A percentile compares a stretch with the other conserved stretches of the same genome.
Conservation (phyloP, 2,329 filamentous ascomycete genomes). For the Fusarium sacchari region DNA sequence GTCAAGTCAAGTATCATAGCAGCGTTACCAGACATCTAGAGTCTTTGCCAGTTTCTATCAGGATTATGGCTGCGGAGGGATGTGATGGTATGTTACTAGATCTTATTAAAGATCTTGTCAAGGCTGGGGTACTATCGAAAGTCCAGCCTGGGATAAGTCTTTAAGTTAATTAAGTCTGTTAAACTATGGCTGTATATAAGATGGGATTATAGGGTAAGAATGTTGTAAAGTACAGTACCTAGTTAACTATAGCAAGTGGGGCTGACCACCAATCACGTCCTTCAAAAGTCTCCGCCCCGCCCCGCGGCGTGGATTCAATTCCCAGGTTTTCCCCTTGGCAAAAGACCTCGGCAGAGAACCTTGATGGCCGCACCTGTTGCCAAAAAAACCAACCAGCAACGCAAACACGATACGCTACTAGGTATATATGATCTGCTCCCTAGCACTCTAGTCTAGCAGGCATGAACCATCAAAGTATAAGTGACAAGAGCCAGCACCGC, state of each 20-base stretch:
- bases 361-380: conserved; percentile 23
- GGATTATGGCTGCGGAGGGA: background rate
- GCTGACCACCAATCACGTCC: background rate
- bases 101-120: background rate
- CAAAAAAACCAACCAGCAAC: background rate
- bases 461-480: conserved; percentile 25
- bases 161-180: rapidly evolving
- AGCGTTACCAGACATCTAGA: background rate
- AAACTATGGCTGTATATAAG: background rate
- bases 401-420: background rate
- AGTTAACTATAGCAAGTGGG: rapidly evolving
- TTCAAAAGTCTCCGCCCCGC: conserved; percentile 1
- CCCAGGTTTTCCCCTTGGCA: background rate
- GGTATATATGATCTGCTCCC: background rate
- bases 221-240: background rate
- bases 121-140: background rate
- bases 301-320: background rate
- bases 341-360: conserved; percentile 14
- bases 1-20: background rate
- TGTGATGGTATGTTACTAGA: background rate
- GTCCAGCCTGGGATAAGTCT: background rate
- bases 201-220: background rate
- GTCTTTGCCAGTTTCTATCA: background rate
- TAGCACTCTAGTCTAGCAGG: background rate
- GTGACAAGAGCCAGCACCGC: conserved; percentile 29